Conservation (phyloP, 1,284 basidiomycete genomes). For the Hymenochaete sp. region DNA sequence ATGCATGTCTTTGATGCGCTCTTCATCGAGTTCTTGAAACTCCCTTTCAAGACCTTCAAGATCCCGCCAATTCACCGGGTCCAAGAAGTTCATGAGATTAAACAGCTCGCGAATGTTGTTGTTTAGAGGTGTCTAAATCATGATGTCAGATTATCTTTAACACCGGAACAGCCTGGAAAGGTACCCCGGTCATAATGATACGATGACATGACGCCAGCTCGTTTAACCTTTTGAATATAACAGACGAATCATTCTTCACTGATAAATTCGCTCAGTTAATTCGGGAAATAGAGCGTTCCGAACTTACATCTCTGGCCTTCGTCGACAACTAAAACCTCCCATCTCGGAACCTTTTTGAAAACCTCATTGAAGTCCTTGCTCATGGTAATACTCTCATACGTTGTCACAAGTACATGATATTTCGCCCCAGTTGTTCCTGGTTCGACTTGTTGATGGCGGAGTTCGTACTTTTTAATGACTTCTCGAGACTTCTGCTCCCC, state of each 20-base stretch:
- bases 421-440: conserved; percentile 46
- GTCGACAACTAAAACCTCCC: conserved; percentile 89
- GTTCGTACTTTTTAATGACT: conserved; percentile 75
- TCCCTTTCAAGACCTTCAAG: conserved; percentile 62
- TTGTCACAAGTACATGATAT: conserved; percentile 82
- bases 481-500: conserved; percentile 74
- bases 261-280: conserved; percentile 14
- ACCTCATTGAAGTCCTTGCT: conserved; percentile 59
- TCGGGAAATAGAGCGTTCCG: conserved; percentile 3
- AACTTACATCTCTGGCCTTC: conserved; percentile 84
- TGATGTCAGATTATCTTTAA: not conserved
- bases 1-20: conserved; percentile 73
- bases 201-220: conserved; percentile 75
- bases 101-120: conserved; percentile 94
- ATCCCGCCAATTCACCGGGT: conserved; percentile 67
- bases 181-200: conserved; percentile 84
- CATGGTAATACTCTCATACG: conserved; percentile 74
- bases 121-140: conserved; percentile 78
- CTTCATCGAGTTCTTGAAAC: conserved; percentile 70
- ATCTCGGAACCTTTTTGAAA: conserved; percentile 76
- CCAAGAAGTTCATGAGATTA: conserved; percentile 92
- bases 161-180: conserved; percentile 2
- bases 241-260: conserved; percentile 77
- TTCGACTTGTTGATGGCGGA: conserved; percentile 48
- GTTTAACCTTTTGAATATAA: conserved; percentile 79